phyloP scores from a whole-genome alignment of 805 yeast species.

The Lipomyces spencermartinsiae region DNA sequence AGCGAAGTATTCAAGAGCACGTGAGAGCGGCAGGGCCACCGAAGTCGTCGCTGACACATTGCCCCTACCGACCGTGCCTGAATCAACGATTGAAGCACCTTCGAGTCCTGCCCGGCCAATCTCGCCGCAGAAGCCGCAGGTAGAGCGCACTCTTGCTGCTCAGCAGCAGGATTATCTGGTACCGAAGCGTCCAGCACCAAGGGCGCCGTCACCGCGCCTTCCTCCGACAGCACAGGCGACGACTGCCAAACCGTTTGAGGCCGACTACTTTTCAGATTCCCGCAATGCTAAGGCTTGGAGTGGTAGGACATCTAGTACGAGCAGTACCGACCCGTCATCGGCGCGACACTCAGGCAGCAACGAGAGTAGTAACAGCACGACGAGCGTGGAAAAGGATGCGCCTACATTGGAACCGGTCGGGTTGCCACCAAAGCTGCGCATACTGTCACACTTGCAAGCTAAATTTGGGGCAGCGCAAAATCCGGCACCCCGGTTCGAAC shows the following conservation, averaged over 20 bases:
- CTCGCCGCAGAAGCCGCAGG: neutral
- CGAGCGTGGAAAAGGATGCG: neutral
- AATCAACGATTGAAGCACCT: too few relatives aligned
- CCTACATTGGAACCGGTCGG: neutral
- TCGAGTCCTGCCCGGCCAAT: too few relatives aligned
- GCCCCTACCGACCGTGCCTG: neutral
- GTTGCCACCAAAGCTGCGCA: neutral
- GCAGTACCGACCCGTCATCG: neutral
- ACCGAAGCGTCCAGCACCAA: slow-evolving; percentile 1
- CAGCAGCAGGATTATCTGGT: neutral
- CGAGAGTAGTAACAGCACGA: neutral
- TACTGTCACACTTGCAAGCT: neutral
- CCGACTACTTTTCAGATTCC: neutral
- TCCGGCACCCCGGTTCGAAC: neutral
- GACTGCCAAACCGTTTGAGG: neutral
- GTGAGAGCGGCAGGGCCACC: neutral
- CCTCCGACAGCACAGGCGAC: neutral
- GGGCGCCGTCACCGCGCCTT: neutral
- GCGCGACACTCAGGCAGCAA: neutral
- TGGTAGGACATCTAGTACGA: neutral
- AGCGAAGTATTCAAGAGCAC: neutral
- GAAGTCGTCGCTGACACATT: neutral
- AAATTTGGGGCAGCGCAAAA: neutral
- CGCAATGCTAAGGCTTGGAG: neutral
- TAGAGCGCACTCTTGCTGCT: neutral